Evolutionary conservation across 305 asterid genomes (phyloP).

Genomic region (Striga hermonthica): DNA sequence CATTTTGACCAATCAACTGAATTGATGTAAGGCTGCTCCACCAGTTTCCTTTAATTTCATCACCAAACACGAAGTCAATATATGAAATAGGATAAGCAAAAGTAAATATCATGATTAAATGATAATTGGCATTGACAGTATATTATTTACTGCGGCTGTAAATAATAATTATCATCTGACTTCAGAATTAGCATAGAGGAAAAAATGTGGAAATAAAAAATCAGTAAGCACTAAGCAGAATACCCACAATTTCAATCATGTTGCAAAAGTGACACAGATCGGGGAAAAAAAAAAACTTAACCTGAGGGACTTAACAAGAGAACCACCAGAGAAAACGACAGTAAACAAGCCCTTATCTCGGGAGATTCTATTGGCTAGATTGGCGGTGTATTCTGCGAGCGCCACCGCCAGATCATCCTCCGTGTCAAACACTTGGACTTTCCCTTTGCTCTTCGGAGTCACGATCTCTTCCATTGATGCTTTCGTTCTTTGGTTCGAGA

Average conservation of each 20-base stretch:
- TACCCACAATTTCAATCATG: background rate
- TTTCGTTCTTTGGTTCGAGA: conserved; percentile 19
- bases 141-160: too few relatives aligned
- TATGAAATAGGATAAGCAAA: background rate
- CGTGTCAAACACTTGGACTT: conserved; percentile 56
- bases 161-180: background rate
- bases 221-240: background rate
- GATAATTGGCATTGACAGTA: too few relatives aligned
- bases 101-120: too few relatives aligned
- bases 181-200: too few relatives aligned
- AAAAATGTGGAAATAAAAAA: background rate
- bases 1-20: conserved; percentile 81
- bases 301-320: conserved; percentile 79
- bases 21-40: conserved; percentile 53
- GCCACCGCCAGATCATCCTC: conserved; percentile 69
- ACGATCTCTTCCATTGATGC: conserved; percentile 42
- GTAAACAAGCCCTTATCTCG: conserved; percentile 54
- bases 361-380: conserved; percentile 44
- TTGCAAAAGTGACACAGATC: background rate
- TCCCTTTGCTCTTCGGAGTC: conserved; percentile 50
- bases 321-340: conserved; percentile 84
- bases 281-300: too few relatives aligned
- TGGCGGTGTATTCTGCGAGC: conserved; percentile 63
- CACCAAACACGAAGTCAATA: conserved; percentile 27
- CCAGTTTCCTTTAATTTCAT: conserved; percentile 49